phyloP scores from a whole-genome alignment of 1,284 basidiomycete genomes.

The Tetrapyrgos nigripes region DNA sequence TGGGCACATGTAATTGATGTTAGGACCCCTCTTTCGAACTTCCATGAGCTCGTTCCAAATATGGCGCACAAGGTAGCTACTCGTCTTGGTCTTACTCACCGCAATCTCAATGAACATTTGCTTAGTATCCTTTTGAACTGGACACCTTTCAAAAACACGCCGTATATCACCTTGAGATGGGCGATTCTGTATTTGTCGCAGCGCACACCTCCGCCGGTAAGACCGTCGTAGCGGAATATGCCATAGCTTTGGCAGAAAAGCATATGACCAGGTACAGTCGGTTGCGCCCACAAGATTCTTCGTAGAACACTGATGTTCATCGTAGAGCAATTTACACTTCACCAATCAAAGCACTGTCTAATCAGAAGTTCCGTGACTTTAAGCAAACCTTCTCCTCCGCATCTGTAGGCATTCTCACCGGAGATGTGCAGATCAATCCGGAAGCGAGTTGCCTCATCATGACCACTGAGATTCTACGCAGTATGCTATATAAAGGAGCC shows the following conservation, averaged over 20 bases:
- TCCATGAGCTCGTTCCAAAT: conserved; percentile 86
- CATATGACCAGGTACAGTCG: conserved; percentile 92
- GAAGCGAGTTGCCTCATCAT: conserved; percentile 97
- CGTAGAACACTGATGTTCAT: conserved; percentile 9
- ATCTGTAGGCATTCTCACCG: conserved; percentile 96
- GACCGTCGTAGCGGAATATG: conserved; percentile 99
- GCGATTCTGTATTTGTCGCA: conserved; percentile 98
- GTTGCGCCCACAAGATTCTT: conserved; percentile 14
- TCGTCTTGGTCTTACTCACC: conserved; percentile 1
- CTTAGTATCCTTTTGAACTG: conserved; percentile 51
- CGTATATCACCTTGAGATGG: conserved; percentile 96
- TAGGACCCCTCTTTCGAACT: conserved; percentile 89
- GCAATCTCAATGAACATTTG: background rate
- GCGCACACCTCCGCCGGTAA: conserved; percentile 99
- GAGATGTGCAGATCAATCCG: conserved; percentile 99
- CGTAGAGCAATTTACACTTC: conserved; percentile 96
- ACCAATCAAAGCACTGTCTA: conserved; percentile 98
- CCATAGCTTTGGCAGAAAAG: conserved; percentile 94
- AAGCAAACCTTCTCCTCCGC: conserved; percentile 94
- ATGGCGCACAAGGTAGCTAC: conserved; percentile 82
- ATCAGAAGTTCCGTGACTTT: conserved; percentile 99
- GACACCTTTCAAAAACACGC: conserved; percentile 91
- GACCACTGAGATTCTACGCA: conserved; percentile 99
- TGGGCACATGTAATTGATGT: conserved; percentile 99
- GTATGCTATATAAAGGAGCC: conserved; percentile 99